phyloP scores from a whole-genome alignment of 2,329 filamentous ascomycete species.

The Ceratocystis huliohia region DNA sequence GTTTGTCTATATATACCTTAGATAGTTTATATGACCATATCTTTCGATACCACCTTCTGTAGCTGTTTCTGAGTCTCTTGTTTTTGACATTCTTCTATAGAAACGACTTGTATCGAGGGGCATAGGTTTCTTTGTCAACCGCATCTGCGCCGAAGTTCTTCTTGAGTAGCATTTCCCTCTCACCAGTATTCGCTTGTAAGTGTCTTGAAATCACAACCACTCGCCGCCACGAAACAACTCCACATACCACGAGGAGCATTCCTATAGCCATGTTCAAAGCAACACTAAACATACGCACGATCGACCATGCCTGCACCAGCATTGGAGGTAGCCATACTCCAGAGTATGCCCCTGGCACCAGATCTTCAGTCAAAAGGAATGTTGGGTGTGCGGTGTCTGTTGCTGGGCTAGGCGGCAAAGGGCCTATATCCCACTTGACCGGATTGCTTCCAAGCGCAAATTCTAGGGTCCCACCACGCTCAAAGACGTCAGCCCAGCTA shows the following conservation, averaged over 20 bases:
- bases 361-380: not conserved
- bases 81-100: not conserved
- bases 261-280: not conserved
- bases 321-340: not conserved
- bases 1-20: not conserved
- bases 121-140: not conserved
- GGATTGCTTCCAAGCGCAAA: conserved; percentile 47
- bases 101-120: conserved; percentile 3
- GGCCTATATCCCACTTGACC: conserved; percentile 45
- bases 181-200: not conserved
- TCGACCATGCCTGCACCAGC: not conserved
- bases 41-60: not conserved
- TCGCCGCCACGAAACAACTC: not conserved
- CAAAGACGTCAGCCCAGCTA: conserved; percentile 53
- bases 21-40: not conserved
- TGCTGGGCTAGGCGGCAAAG: conserved; percentile 46
- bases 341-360: not conserved
- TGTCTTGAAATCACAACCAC: not conserved
- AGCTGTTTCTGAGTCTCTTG: not conserved
- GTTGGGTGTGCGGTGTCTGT: conserved; percentile 9
- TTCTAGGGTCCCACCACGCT: conserved; percentile 47
- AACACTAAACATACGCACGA: not conserved
- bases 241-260: not conserved
- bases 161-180: conserved; percentile 8
- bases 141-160: not conserved